Percentiles rank a stretch among this genome's conserved stretches.
These are phyloP conservation scores for Multifurca ochricompacta DNA, from an alignment of 768 basidiomycete genomes.

Conservation along the genomic window DNA sequence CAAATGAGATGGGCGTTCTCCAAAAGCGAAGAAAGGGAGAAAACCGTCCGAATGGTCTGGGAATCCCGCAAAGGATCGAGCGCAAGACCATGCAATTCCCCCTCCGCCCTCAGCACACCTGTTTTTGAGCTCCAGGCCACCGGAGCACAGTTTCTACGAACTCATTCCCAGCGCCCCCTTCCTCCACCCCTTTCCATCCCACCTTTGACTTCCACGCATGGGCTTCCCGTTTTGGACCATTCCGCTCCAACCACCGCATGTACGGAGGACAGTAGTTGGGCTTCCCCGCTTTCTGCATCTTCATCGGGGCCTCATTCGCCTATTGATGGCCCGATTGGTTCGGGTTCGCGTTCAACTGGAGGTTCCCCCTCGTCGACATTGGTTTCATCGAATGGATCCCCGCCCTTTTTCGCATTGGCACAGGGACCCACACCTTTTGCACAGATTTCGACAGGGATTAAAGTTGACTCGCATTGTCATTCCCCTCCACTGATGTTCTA, in stretches of 20 bases:
- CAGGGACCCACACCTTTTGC: constrained; percentile 16
- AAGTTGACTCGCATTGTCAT: constrained; percentile 5
- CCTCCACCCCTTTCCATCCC: constrained; percentile 21
- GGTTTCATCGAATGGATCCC: constrained; percentile 14
- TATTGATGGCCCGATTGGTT: not conserved
- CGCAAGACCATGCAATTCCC: not conserved
- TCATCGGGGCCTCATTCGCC: constrained; percentile 18
- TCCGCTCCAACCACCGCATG: constrained; percentile 15
- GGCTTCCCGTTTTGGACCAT: constrained; percentile 7
- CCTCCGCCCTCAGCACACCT: constrained; percentile 1
- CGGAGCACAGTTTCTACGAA: constrained; percentile 10
- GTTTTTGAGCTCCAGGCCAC: constrained; percentile 13
- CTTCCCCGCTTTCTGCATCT: constrained; percentile 18
- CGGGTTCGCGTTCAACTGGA: constrained; percentile 9
- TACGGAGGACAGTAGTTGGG: constrained; percentile 20
- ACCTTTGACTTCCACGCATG: not conserved
- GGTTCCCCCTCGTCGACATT: constrained; percentile 18
- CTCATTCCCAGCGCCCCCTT: constrained; percentile 15
- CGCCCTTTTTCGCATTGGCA: constrained; percentile 15
- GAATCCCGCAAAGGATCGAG: constrained; percentile 26
- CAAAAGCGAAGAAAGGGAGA: constrained; percentile 63
- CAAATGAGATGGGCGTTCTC: constrained; percentile 81
- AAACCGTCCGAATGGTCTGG: constrained; percentile 46
- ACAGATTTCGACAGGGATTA: constrained; percentile 7
- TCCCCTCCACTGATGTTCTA: constrained; percentile 17